A percentile compares a stretch with the other conserved stretches of the same genome.
phyloP scores from a whole-genome alignment of 2,329 filamentous ascomycete species.

The Cordyceps tenuipes region DNA sequence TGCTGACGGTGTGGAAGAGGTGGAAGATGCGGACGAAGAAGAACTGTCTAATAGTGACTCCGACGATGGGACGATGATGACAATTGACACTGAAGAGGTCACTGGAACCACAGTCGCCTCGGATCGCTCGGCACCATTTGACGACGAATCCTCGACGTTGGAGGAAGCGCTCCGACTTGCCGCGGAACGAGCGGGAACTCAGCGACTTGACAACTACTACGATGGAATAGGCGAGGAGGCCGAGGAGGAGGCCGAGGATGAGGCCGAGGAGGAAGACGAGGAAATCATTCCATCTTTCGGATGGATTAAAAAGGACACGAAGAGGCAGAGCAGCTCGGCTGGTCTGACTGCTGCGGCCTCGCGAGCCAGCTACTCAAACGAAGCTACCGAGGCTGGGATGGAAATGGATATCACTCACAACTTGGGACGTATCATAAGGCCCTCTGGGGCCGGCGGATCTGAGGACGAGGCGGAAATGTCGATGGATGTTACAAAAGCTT shows the following conservation, averaged over 20 bases:
- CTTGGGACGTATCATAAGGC: constrained; percentile 44
- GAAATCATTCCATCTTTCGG: constrained; percentile 70
- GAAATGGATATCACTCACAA: constrained; percentile 50
- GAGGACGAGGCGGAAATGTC: constrained; percentile 62
- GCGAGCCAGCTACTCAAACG: constrained; percentile 12
- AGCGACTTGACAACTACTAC: constrained; percentile 44
- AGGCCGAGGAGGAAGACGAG: constrained; percentile 44
- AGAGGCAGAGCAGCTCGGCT: constrained; percentile 6
- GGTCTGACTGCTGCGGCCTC: not conserved
- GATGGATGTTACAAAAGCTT: constrained; percentile 84
- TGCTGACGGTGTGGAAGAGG: constrained; percentile 46
- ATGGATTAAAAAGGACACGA: constrained; percentile 53
- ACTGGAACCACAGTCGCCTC: constrained; percentile 61
- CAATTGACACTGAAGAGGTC: constrained; percentile 69
- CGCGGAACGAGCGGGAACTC: constrained; percentile 64
- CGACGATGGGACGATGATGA: constrained; percentile 73
- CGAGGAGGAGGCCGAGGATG: constrained; percentile 33
- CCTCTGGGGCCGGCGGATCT: constrained; percentile 33
- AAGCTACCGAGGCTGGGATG: constrained; percentile 31
- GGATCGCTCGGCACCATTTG: constrained; percentile 44
- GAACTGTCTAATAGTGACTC: constrained; percentile 45
- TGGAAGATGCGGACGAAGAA: constrained; percentile 42
- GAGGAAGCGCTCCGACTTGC: constrained; percentile 74
- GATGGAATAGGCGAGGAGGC: constrained; percentile 47
- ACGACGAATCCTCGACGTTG: constrained; percentile 61